Evolutionary conservation across 208 protist genomes (phyloP), one percentile per base, ranked within the genome.

Genomic region (Angomonas ambiguus): DNA sequence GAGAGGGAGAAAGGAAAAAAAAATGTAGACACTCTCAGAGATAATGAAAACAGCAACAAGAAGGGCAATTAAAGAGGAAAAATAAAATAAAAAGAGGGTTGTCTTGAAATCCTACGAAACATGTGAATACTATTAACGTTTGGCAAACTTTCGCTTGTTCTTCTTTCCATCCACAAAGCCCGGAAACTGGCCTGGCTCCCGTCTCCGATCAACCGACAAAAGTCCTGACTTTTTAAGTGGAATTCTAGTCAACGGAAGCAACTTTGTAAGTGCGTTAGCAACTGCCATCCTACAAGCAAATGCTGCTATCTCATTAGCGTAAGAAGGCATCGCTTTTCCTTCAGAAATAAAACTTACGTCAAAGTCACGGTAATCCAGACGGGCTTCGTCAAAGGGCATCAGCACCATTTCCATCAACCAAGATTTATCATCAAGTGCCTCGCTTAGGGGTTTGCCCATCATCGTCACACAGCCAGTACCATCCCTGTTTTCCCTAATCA

Each of bases 401-500:
- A 96, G 64, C 28, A 93, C 74, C 85, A 93, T 91, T 71, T 96
- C 90, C 85, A 96, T 92, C 33, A 93, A 64, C 87, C 90, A 96
- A 31, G 90, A 82, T 69, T 96, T 93, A 55, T 92, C 78, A 62
- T 93, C 87, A 38, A 93, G 82, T 6, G 77, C 80, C 13, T 82
- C 74, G 13, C 62, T 72, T 18, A 96, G 75, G 32, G 90, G 85
- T 59, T 93, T 92, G 34, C 90, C 90, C 66, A 92, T 77, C 16
- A 96, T 53, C 6, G 80, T 89, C 16, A 93, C 76, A 6, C 67
- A 69, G 13, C 90, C 90, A 61, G 79, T 93, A 24, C 66, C 69
- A 71, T 92, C 77, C 13, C 76, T 69, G 72, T 96, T 96, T 65
- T 96, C 85, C 32, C 85, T 69, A 25, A 96, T 75, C 32, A 93